Evolutionary conservation across 2,329 filamentous ascomycete genomes (phyloP), one percentile per base, ranked within the genome.

Genomic region (Diaporthe eres): DNA sequence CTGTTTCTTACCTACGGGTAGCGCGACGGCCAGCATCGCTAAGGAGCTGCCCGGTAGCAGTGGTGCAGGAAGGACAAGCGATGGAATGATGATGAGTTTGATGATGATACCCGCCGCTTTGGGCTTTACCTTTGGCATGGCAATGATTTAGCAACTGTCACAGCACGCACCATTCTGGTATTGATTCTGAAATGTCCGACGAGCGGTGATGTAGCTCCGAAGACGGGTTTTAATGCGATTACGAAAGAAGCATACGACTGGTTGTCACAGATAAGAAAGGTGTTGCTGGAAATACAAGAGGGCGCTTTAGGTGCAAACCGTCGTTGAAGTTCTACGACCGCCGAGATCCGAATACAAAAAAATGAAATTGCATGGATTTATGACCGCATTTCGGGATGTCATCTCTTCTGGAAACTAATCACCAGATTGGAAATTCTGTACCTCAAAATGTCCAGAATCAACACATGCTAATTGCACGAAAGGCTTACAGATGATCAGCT

Each of bases 1-100:
- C 82, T 97, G 95, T 84, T 92, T 92, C 42, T 89, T 91, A 7
- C 82, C 82, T 53, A 86, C 85, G 67, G 87, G 85, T 10, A 87
- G 87, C 10, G 86, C 87, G 61, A 92, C 90, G n/a, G 89, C 85
- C 9, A 90, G 89, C 39, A 87, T 92, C 71, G 87, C 88, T 78
- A 91, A 91, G 82, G 84, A 86, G 79, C 80, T 87, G n/a, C 88
- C 89, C 0, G 78, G 78, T 22, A 72, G 53, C 22, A 72, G 74
- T 7, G 71, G 67, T 25, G 60, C 39, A 28, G 60, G 25, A 25
- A 57, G 28, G 4, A 28, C 9, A 25, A 34, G 19, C n/a, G 68
- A 68, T 19, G 39, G 57, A 10, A 37, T 22, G 49, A 60, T 39
- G 63, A 49, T 37, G 61, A 53, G 13, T 8, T 53, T 51, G n/a